A percentile compares a stretch with the other conserved stretches of the same genome.
Evolutionary conservation across 2,329 filamentous ascomycete species (phyloP).

Genomic region (Pseudogymnoascus sp.): DNA sequence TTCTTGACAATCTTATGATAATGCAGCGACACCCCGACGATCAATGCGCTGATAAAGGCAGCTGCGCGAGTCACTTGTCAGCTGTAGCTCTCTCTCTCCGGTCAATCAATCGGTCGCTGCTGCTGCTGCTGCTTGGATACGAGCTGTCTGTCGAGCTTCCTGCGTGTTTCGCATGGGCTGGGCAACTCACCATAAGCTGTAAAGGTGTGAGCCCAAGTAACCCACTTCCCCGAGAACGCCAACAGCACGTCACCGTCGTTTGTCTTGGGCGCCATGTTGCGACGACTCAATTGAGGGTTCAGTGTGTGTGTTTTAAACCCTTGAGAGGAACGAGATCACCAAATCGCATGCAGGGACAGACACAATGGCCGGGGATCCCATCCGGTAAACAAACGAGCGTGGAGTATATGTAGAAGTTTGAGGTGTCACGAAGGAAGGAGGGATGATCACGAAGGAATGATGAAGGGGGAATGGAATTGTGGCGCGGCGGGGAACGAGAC

Average conservation of each 20-base stretch:
- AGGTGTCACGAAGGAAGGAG: background rate
- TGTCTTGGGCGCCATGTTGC: slow-evolving; percentile 41
- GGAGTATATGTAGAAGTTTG: background rate
- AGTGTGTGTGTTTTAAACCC: background rate
- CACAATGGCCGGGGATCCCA: background rate
- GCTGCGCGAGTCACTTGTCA: slow-evolving; percentile 34
- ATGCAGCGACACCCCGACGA: slow-evolving; percentile 74
- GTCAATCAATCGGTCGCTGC: background rate
- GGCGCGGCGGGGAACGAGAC: background rate
- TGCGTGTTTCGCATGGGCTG: background rate
- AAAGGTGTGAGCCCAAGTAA: slow-evolving; percentile 79
- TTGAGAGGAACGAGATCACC: background rate
- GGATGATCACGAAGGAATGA: too few species aligned
- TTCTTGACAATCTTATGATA: slow-evolving; percentile 98
- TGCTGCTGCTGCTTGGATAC: background rate
- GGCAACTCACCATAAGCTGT: slow-evolving; percentile 64
- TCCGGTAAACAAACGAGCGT: background rate
- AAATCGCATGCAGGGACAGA: background rate
- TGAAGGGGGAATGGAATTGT: background rate
- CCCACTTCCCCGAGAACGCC: slow-evolving; percentile 75
- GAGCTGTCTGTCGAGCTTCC: background rate
- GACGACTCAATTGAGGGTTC: background rate
- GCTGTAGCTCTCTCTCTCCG: background rate
- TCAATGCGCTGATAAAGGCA: slow-evolving; percentile 78
- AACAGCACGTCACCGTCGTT: slow-evolving; percentile 55